Evolutionary conservation across 306 rosid genomes (phyloP), one percentile per base, ranked within the genome.

Genomic region (Amphicarpaea edgeworthii): DNA sequence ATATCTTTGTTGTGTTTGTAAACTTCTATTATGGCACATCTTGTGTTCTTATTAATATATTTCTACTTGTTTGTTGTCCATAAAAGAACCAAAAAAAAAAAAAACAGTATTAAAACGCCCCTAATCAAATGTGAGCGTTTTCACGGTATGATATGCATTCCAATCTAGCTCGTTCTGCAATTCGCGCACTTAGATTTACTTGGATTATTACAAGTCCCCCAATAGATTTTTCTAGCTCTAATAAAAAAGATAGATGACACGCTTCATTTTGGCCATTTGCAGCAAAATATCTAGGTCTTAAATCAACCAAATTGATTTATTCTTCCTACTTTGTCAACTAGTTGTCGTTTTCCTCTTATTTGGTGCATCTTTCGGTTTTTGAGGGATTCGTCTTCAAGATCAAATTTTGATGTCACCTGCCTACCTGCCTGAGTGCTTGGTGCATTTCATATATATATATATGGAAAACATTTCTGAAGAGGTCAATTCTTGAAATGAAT

Each of bases 371-470:
- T 63, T 63, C 69, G 69, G 30, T 63, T 63, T n/a, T 63, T 10
- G 47, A 38, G 69, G 69, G 69, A 63, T 63, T 63, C 69, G 69
- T 63, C 28, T 8, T 30, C 10, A 62, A 38, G 30, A 32, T 63
- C 38, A 4, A 9, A 63, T 37, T 63, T 19, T 63, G n/a, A 17
- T 19, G 24, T 32, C 68, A 37, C 49, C 16, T 26, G 4, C 15
- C 7, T 19, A 15, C 26, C 21, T 53, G 59, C n/a, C n/a, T n/a
- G n/a, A n/a, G n/a, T n/a, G n/a, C 37, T 15, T 23, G 30, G 1
- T 55, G 34, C 62, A 12, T 55, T 59, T 24, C n/a, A 10, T 42
- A 1, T 42, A 1, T 42, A 11, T 11, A 42, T 10, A 12, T 42
- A 11, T 15, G 11, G 15, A 14, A 46, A 46, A 14, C n/a, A 4